phyloP scores from a whole-genome alignment of 441 rosid species.

The Daphne laureola region DNA sequence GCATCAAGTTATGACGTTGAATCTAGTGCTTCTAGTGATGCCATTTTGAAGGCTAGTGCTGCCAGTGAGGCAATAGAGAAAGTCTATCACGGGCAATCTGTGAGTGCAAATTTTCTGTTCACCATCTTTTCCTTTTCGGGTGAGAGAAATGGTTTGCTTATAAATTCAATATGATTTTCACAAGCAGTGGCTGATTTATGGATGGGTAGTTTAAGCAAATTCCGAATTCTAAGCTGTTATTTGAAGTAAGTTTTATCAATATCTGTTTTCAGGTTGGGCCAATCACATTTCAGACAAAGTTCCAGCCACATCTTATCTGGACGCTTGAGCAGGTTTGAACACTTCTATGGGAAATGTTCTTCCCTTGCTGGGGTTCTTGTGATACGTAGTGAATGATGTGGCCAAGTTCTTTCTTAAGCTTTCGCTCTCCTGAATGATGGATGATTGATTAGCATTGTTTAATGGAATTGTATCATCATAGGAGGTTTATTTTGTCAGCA shows the following conservation, averaged over 20 bases:
- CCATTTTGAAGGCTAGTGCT: conserved; percentile 87
- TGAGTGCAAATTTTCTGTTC: conserved; percentile 26
- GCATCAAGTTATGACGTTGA: conserved; percentile 91
- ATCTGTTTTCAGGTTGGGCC: conserved; percentile 52
- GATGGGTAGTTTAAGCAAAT: too few species aligned
- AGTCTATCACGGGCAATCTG: conserved; percentile 77
- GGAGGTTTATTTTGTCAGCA: too few species aligned
- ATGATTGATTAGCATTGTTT: too few species aligned
- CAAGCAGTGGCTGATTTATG: too few species aligned
- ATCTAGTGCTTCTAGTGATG: conserved; percentile 91
- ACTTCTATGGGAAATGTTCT: too few species aligned
- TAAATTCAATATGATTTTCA: too few species aligned
- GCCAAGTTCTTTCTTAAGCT: too few species aligned
- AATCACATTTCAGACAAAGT: conserved; percentile 66
- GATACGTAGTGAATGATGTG: too few species aligned
- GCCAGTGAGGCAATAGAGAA: conserved; percentile 92
- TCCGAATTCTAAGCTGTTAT: background rate
- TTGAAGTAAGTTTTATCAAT: background rate
- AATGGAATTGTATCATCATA: too few species aligned
- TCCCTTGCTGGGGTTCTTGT: too few species aligned
- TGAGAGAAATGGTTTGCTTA: too few species aligned
- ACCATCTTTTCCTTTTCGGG: background rate
- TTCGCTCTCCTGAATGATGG: too few species aligned
- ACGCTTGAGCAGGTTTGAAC: conserved; percentile 72
- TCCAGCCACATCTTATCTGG: conserved; percentile 91